Percentiles rank a stretch among this genome's conserved stretches.
Evolutionary conservation across 2,329 filamentous ascomycete species (phyloP).

Genomic region (Neobulgaria alba): DNA sequence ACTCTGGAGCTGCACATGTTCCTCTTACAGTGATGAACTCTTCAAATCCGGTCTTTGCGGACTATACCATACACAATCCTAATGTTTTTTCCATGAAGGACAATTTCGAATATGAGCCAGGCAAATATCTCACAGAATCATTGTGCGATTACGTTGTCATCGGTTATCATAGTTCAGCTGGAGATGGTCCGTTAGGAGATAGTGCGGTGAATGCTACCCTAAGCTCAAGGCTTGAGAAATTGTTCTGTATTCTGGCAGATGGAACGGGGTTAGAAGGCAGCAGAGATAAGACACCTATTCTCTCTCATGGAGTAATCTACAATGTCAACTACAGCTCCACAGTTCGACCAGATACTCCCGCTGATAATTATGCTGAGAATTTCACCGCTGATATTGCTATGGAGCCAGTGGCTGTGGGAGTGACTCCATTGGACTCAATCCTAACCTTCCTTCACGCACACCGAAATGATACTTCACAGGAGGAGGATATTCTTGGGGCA

Average conservation of each 20-base stretch:
- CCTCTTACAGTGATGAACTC: conserved; percentile 4
- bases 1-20: too few species aligned
- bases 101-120: conserved; percentile 5
- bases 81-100: conserved; percentile 14
- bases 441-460: conserved; percentile 10
- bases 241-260: conserved; percentile 5
- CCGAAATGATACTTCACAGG: neutral
- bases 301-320: conserved; percentile 5
- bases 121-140: conserved; percentile 1
- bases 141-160: conserved; percentile 8
- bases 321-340: conserved; percentile 4
- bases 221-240: neutral
- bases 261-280: neutral
- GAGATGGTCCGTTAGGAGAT: conserved; percentile 1
- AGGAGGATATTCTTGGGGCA: conserved; percentile 2
- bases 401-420: conserved; percentile 7
- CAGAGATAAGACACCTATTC: neutral
- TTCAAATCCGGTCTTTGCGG: conserved; percentile 11
- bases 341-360: conserved; percentile 4
- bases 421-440: conserved; percentile 7
- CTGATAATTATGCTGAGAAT: conserved; percentile 2
- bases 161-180: conserved; percentile 6
- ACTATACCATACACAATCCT: conserved; percentile 10
- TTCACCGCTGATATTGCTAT: conserved; percentile 5
- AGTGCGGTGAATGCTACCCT: conserved; percentile 3